Evolutionary conservation across 768 basidiomycete genomes (phyloP), one percentile per base, ranked within the genome.

Genomic region (Tricholoma matsutake): DNA sequence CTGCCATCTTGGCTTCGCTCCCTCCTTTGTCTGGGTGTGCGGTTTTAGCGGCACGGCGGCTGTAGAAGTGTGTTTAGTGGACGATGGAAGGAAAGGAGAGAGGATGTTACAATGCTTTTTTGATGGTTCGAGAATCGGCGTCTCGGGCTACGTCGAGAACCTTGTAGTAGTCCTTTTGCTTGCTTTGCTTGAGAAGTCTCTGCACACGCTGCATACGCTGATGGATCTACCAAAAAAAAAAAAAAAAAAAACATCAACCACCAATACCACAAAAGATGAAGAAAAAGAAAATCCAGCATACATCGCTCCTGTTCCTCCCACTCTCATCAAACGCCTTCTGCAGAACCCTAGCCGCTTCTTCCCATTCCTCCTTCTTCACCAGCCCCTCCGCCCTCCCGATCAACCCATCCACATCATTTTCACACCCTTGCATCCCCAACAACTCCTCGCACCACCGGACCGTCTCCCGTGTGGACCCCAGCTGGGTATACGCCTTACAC

Each of bases 11-110:
- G 14, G 86, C 83, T 77, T 96, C 94, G 8, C 86, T 85, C 14
- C 96, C 96, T 18, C 96, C 96, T 73, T 98, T 96, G 77, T 98
- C 96, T 0, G 96, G 96, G 70, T 98, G 96, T 0, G 93, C 91
- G 2, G 72, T 77, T 78, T 91, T 91, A 1, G 89, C 92, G 16
- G 88, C 87, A 71, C 79, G 85, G 14, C 93, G 92, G 79, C 89
- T 94, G 67, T 34, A n/a, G 7, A 63, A 59, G 22, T 3, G 28
- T 4, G 35, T 16, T 39, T 54, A 60, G 22, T 22, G 29, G 29
- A 8, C 39, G 37, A 37, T 11, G 14, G 3, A 25, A 22, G 37
- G 35, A 57, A 51, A 39, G 16, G n/a, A 7, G 22, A 6, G 52
- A 31, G 31, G 84, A 88, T 3, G 22, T 62, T 69, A 92, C 92